Evolutionary conservation across 768 basidiomycete species (phyloP), one percentile per base, ranked within the genome.

Genomic region (Tephrocybe sp.): DNA sequence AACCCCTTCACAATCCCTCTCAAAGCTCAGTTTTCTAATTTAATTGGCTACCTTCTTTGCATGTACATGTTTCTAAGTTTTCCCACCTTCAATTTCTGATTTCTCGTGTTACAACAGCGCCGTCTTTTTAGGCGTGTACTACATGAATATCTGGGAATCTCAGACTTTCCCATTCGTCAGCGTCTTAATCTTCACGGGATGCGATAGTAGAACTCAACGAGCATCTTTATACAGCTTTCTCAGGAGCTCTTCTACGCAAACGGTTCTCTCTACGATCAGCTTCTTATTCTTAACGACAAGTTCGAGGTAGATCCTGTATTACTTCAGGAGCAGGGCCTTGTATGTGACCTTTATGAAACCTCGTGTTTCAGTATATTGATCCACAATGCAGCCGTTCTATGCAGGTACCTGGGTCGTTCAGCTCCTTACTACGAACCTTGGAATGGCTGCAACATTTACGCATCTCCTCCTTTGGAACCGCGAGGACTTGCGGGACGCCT

Each of bases 1-100:
- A 81, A 79, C 49, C 80, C 81, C 3, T 64, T 83, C 62, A 64
- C 72, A 3, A 80, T 82, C 43, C 80, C 82, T 1, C 62, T 83
- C 46, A 72, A 69, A 48, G 73, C 77, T n/a, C 78, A 77, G 58
- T 55, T 76, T 45, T 79, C 76, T 1, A 65, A 65, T 45, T 65
- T 79, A 14, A 64, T 82, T 16, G 80, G 79, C 0, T 75, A 76
- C 55, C 61, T 78, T 12, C 49, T 80, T 6, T 79, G 73, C 74
- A 71, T 74, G 77, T 80, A 36, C 34, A 74, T 47, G 12, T 14
- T 34, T 45, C 44, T 43, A 47, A 48, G 16, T 52, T 57, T 38
- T 52, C 8, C 13, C 8, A 13, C 14, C 17, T 9, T 16, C n/a
- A 3, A 4, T n/a, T 17, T 26, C n/a, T 33, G 30, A 11, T 34